Conservation (phyloP, 768 basidiomycete species). For the Albatrellus ellisii region DNA sequence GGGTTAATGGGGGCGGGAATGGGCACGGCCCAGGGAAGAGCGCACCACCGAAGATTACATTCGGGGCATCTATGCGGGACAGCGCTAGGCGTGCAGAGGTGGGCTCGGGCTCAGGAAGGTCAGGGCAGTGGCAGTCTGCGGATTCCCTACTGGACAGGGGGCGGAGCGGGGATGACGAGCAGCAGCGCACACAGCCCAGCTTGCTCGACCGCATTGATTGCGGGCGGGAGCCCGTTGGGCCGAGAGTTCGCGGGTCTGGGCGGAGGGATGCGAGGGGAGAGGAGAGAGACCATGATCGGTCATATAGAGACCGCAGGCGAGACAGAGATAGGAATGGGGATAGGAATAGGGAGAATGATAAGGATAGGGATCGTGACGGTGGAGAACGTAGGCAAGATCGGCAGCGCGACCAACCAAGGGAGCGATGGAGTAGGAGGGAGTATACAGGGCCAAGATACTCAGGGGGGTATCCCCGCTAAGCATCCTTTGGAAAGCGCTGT, state of each 20-base stretch:
- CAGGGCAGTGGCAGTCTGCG: background rate
- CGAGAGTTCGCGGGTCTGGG: background rate
- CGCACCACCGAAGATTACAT: background rate
- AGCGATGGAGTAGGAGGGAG: background rate
- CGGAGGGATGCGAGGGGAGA: background rate
- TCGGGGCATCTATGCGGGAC: background rate
- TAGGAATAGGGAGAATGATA: slow-evolving; percentile 9
- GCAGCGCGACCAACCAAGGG: slow-evolving; percentile 4
- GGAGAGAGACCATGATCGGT: background rate
- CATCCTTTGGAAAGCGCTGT: too few relatives aligned
- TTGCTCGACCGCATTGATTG: background rate
- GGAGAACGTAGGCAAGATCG: background rate
- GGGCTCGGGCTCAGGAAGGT: background rate
- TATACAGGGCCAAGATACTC: background rate
- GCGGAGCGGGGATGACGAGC: background rate
- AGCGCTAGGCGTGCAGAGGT: background rate
- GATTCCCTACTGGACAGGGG: background rate
- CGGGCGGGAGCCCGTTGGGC: too few relatives aligned
- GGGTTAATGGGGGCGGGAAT: slow-evolving; percentile 20
- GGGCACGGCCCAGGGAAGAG: background rate
- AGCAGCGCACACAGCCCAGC: background rate
- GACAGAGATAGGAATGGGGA: slow-evolving; percentile 15
- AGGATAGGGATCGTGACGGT: background rate
- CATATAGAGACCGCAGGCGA: slow-evolving; percentile 12
- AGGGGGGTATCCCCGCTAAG: too few relatives aligned